Base-by-base conservation (phyloP, 2,329 filamentous ascomycete genomes). In the Phaeomoniella chlamydospora region DNA sequence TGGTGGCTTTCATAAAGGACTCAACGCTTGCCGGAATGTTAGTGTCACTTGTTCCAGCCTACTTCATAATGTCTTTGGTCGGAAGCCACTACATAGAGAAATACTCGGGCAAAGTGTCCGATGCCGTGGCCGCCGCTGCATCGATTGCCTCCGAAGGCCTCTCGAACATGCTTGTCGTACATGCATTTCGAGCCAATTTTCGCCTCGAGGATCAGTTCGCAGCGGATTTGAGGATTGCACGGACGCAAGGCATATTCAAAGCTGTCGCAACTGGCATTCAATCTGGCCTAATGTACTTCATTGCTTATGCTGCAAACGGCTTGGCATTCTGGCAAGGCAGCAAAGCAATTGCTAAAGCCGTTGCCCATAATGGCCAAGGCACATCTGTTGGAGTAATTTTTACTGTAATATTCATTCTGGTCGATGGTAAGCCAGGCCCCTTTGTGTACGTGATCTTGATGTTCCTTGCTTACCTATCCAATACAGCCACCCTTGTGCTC, bases 311-410 rank as follows among this genome's bases (percentile, higher is more conserved):
- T 2, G 72, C 71, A 4, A 78, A 78, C 49, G 71, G 70, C 0
- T 57, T 80, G 9, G 71, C 74, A 0, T 79, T 75, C 48, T 79
- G 72, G 71, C 68, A 77, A 49, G 75, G 74, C 30, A 74, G 70
- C 39, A 61, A 57, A 19, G 67, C 65, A 40, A 66, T 74, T 34
- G 62, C 62, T 11, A 56, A 42, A 17, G 33, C 45, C 19, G 36
- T 50, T 29, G 36, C 35, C 9, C 29, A 3, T 36, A 37, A n/a
- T n/a, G n/a, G n/a, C n/a, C 68, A 29, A 53, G n/a, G n/a, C n/a
- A n/a, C n/a, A n/a, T n/a, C n/a, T n/a, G n/a, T n/a, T n/a, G n/a
- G n/a, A n/a, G n/a, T 61, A n/a, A 65, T 64, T 1, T 72, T 66
- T 43, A 70, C 69, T 0, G 67, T 73, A 15, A 66, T 71, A 13